These are phyloP conservation scores for Nakazawaea peltata DNA, from an alignment of 805 yeast species.

Conservation along the genomic window DNA sequence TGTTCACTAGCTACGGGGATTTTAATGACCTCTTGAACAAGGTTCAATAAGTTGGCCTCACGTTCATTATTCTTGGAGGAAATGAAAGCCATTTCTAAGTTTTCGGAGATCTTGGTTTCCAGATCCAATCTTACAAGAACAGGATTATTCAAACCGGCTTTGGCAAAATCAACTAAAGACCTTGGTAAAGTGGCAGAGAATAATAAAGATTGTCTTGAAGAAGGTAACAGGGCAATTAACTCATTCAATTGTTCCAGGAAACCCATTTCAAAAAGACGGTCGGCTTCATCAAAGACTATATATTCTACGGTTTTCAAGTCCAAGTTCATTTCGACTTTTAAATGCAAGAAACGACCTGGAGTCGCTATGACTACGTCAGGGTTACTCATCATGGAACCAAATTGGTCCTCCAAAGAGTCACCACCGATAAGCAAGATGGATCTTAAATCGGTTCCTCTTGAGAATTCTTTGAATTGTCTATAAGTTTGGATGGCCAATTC, in stretches of 20 bases:
- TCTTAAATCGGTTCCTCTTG: conserved; percentile 77
- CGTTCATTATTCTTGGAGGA: conserved; percentile 77
- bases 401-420: conserved; percentile 96
- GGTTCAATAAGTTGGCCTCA: conserved; percentile 73
- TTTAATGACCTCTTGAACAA: conserved; percentile 79
- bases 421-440: conserved; percentile 88
- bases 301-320: conserved; percentile 80
- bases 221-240: conserved; percentile 73
- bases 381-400: conserved; percentile 82
- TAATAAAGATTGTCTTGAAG: conserved; percentile 76
- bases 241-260: conserved; percentile 91
- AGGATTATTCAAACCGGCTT: conserved; percentile 91
- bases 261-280: conserved; percentile 93
- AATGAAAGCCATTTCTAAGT: conserved; percentile 83
- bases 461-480: conserved; percentile 82
- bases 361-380: conserved; percentile 96
- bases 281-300: conserved; percentile 96
- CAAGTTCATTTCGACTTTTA: conserved; percentile 90
- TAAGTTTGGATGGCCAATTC: conserved; percentile 92
- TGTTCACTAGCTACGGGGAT: conserved; percentile 75
- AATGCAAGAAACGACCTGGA: conserved; percentile 94
- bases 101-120: conserved; percentile 83
- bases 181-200: conserved; percentile 95
- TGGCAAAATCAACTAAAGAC: conserved; percentile 90
- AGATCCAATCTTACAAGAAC: conserved; percentile 89